phyloP scores from a whole-genome alignment of 805 yeast genomes.

The Saccharomycopsis lassenensis region DNA sequence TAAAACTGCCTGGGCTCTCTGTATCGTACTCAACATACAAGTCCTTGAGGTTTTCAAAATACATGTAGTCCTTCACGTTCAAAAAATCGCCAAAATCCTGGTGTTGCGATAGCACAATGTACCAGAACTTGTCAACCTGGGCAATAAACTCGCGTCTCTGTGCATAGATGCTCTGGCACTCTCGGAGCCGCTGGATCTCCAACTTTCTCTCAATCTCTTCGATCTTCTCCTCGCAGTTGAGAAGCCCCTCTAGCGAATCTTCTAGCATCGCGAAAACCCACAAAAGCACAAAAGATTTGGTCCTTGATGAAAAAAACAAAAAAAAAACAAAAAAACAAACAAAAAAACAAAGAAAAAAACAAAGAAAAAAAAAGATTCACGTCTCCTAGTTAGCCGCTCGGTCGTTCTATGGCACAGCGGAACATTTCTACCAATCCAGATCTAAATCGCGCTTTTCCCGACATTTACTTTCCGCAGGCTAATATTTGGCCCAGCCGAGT shows the following conservation, averaged over 20 bases:
- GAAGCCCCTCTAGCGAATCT: constrained; percentile 3
- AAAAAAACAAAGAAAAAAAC: no score
- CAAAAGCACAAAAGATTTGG: no score
- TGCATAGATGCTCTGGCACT: constrained; percentile 46
- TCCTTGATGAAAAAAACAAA: no score
- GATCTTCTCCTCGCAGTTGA: constrained; percentile 6
- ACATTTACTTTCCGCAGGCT: no score
- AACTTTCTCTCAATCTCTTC: constrained; percentile 7
- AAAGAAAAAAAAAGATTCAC: no score
- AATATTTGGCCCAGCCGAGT: no score
- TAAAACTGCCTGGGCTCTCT: constrained; percentile 42
- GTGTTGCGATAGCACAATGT: constrained; percentile 70
- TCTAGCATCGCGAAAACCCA: no score
- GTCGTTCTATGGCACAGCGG: no score
- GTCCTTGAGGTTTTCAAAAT: constrained; percentile 54
- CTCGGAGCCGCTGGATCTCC: constrained; percentile 38
- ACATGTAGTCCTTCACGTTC: constrained; percentile 65
- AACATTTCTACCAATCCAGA: no score
- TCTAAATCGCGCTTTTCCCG: no score
- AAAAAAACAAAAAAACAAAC: no score
- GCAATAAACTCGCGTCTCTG: constrained; percentile 42
- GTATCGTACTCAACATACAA: constrained; percentile 46
- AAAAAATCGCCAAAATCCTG: constrained; percentile 78
- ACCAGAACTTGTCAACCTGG: constrained; percentile 75
- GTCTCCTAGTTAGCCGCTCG: no score